Evolutionary conservation across 257 asterid genomes (phyloP).

Genomic region (Nicotiana tomentosiformis): DNA sequence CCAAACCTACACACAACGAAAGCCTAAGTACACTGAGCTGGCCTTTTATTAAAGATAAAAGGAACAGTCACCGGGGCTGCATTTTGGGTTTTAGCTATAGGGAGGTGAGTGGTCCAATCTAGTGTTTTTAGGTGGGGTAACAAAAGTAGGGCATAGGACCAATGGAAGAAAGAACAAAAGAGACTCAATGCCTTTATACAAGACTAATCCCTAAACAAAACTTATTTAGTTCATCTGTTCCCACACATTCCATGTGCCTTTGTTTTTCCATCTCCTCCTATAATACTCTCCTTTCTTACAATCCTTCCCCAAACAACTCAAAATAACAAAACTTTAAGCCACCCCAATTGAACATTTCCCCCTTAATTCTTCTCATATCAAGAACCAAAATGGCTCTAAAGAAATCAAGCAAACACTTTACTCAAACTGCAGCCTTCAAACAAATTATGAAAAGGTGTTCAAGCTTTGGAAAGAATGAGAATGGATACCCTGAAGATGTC

Average conservation of each 20-base stretch:
- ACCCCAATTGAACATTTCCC: neutral
- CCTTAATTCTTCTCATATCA: neutral
- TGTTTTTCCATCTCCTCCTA: neutral
- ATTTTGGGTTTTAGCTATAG: neutral
- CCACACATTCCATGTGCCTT: constrained; percentile 4
- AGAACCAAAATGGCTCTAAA: constrained; percentile 10
- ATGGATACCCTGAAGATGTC: constrained; percentile 3
- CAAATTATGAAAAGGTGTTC: constrained; percentile 17
- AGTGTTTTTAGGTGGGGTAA: constrained; percentile 1
- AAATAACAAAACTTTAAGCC: neutral
- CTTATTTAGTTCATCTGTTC: neutral
- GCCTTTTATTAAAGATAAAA: neutral
- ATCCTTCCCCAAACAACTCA: neutral
- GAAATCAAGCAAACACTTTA: neutral
- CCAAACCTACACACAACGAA: neutral
- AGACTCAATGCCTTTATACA: neutral
- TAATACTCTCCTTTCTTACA: neutral
- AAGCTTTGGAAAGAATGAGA: constrained; percentile 16
- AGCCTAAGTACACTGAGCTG: neutral
- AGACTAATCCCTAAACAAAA: neutral
- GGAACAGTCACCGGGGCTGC: neutral
- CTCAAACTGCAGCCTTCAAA: constrained; percentile 14
- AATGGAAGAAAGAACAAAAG: constrained; percentile 3
- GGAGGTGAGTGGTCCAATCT: neutral
- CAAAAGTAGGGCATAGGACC: neutral